Evolutionary conservation across 1,284 basidiomycete species (phyloP).

Genomic region (Sparassis latifolia): DNA sequence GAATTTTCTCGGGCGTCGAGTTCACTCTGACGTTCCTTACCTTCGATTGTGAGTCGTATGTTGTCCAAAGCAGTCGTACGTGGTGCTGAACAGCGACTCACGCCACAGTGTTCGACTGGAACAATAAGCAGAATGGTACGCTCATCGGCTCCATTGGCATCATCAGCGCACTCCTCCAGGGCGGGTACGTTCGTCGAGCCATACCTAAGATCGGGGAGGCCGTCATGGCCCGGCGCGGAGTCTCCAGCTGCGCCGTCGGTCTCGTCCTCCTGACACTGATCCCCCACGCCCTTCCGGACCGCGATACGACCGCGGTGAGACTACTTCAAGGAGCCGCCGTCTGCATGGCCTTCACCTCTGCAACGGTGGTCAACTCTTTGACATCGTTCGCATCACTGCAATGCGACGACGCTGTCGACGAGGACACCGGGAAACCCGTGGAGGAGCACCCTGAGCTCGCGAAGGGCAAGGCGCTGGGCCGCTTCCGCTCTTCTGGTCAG

Average conservation of each 20-base stretch:
- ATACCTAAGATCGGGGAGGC: constrained; percentile 69
- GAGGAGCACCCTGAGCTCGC: constrained; percentile 60
- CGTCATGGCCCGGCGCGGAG: constrained; percentile 72
- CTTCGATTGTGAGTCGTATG: constrained; percentile 63
- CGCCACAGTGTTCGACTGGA: constrained; percentile 73
- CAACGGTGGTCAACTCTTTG: constrained; percentile 86
- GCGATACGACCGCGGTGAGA: constrained; percentile 40
- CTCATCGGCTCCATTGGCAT: constrained; percentile 86
- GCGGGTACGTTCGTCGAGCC: constrained; percentile 81
- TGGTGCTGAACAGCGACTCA: neutral
- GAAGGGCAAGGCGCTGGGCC: constrained; percentile 80
- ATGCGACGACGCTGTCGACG: constrained; percentile 68
- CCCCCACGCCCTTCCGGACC: constrained; percentile 45
- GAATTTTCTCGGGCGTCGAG: constrained; percentile 87
- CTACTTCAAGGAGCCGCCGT: constrained; percentile 72
- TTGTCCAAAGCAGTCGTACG: neutral
- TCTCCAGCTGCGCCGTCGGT: constrained; percentile 62
- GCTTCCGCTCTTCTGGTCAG: constrained; percentile 84
- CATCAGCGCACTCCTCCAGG: constrained; percentile 81
- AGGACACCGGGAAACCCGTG: constrained; percentile 46
- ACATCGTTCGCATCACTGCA: constrained; percentile 83
- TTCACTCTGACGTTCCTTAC: constrained; percentile 90
- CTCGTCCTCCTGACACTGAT: constrained; percentile 66
- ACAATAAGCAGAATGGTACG: constrained; percentile 83
- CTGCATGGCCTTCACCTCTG: constrained; percentile 83